These are phyloP conservation scores for Albizia julibrissin DNA, from an alignment of 306 rosid species.

Conservation along the genomic window DNA sequence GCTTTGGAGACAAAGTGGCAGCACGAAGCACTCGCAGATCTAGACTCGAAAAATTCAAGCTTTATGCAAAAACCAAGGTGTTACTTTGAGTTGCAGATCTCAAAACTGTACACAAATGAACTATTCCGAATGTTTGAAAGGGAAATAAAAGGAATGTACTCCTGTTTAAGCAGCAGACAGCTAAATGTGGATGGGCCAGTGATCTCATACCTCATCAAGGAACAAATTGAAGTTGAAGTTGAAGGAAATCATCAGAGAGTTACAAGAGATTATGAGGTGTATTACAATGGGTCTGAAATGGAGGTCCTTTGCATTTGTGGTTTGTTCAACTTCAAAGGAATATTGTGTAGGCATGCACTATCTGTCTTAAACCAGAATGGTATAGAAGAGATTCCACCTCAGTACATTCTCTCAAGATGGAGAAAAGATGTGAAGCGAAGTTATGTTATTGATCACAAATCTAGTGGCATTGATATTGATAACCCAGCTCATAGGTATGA, in stretches of 20 bases:
- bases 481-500: conserved; percentile 69
- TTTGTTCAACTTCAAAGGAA: conserved; percentile 66
- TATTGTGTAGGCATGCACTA: conserved; percentile 70
- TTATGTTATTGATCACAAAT: conserved; percentile 47
- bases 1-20: conserved; percentile 50
- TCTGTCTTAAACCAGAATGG: conserved; percentile 62
- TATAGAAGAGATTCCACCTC: conserved; percentile 64
- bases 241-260: conserved; percentile 51
- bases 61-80: conserved; percentile 49
- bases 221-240: conserved; percentile 51
- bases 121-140: conserved; percentile 50
- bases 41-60: conserved; percentile 53
- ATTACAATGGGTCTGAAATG: conserved; percentile 60
- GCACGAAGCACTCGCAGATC: conserved; percentile 67
- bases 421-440: conserved; percentile 63
- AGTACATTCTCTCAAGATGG: conserved; percentile 65
- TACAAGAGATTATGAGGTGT: conserved; percentile 59
- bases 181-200: conserved; percentile 56
- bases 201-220: conserved; percentile 54
- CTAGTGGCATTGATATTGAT: conserved; percentile 46
- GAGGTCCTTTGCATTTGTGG: conserved; percentile 72
- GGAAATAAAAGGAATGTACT: conserved; percentile 67
- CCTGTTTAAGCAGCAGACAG: conserved; percentile 57
- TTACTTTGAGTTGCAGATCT: conserved; percentile 62
- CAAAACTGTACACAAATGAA: conserved; percentile 58